Percentiles rank a stretch among this genome's conserved stretches.
Evolutionary conservation across 352 stramenopile genomes (phyloP).

Genomic region (Thalassiosira sp.): DNA sequence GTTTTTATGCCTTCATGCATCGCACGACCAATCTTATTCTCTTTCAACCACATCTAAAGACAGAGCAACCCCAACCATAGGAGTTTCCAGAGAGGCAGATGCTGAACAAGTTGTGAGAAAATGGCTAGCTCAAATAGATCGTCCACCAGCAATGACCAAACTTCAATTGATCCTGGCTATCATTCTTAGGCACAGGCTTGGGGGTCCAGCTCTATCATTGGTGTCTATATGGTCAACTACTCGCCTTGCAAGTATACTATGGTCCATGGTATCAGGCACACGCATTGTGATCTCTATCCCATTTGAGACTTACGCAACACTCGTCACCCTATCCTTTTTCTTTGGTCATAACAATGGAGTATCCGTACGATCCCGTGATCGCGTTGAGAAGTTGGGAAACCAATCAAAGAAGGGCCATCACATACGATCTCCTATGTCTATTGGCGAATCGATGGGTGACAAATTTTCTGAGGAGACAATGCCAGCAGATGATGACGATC

Average conservation of each 20-base stretch:
- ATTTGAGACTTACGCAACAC: conserved; percentile 31
- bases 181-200: conserved; percentile 26
- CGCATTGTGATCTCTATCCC: conserved; percentile 18
- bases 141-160: conserved; percentile 10
- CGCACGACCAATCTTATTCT: background rate
- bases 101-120: conserved; percentile 34
- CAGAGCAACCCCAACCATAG: conserved; percentile 4
- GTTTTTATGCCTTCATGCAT: conserved; percentile 33
- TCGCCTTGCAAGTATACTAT: conserved; percentile 28
- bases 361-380: background rate
- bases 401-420: background rate
- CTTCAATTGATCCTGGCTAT: conserved; percentile 21
- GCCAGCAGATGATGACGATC: conserved; percentile 28
- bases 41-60: background rate
- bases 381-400: background rate
- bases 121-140: conserved; percentile 24
- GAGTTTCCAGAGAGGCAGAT: conserved; percentile 12
- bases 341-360: conserved; percentile 34
- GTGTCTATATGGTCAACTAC: conserved; percentile 19
- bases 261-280: conserved; percentile 14
- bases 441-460: background rate
- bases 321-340: conserved; percentile 42
- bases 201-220: conserved; percentile 32
- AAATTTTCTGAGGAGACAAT: conserved; percentile 15
- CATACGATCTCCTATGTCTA: background rate